Percentiles rank a stretch among this genome's conserved stretches.
These are phyloP conservation scores for Pseudogymnoascus sp. DNA, from an alignment of 2,329 filamentous ascomycete genomes.

Conservation along the genomic window DNA sequence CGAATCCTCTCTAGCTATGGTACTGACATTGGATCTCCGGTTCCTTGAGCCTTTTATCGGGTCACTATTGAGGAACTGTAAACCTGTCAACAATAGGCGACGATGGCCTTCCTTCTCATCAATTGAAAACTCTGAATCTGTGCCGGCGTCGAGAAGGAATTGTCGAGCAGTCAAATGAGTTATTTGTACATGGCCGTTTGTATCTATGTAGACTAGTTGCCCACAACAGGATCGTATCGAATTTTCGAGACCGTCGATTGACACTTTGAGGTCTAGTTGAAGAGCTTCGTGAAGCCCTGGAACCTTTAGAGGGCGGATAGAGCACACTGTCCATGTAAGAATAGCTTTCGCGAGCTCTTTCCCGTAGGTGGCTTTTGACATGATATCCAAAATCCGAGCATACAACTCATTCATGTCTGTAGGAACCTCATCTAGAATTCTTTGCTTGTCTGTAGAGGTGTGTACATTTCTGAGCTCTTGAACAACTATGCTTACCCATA, in stretches of 20 bases:
- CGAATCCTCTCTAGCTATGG: neutral
- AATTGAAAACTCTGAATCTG: neutral
- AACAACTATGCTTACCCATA: neutral
- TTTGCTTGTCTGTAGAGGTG: slow-evolving; percentile 16
- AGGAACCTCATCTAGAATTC: slow-evolving; percentile 27
- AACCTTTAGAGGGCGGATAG: neutral
- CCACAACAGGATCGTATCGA: neutral
- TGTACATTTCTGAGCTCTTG: neutral
- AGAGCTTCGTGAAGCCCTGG: neutral
- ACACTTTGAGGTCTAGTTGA: neutral
- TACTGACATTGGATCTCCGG: neutral
- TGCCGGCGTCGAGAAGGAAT: neutral
- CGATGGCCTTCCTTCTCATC: neutral
- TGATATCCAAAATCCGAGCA: slow-evolving; percentile 10
- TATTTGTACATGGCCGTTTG: neutral
- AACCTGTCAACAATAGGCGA: neutral
- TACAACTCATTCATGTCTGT: slow-evolving; percentile 26
- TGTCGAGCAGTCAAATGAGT: neutral
- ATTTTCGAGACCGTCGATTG: neutral
- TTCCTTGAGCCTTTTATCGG: neutral
- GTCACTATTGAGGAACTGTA: neutral
- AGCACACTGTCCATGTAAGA: neutral
- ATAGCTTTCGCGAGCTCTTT: slow-evolving; percentile 14
- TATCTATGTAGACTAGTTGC: neutral
- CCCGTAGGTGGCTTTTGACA: slow-evolving; percentile 15